A percentile compares a stretch with the other conserved stretches of the same genome.
These are phyloP conservation scores for Candida andamanensis DNA, from an alignment of 805 yeast genomes.

Conservation along the genomic window DNA sequence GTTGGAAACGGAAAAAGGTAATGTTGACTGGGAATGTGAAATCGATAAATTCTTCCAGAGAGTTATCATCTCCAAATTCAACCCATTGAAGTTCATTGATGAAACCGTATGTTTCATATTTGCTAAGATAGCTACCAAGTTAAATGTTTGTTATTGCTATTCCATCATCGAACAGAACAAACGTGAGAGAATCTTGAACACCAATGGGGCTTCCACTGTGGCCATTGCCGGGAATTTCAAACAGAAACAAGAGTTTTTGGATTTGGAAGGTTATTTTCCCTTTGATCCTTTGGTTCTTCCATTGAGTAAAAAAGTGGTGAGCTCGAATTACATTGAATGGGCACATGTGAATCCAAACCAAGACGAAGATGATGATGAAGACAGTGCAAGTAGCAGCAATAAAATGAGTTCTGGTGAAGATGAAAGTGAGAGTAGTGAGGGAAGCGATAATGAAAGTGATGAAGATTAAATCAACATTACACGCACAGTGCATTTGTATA, in stretches of 20 bases:
- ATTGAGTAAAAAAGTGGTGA: constrained; percentile 49
- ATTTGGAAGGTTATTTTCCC: constrained; percentile 92
- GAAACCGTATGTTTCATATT: constrained; percentile 90
- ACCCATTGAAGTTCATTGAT: constrained; percentile 89
- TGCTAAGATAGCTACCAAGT: constrained; percentile 86
- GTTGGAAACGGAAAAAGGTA: constrained; percentile 10
- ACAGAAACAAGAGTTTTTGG: constrained; percentile 76
- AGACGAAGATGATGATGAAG: constrained; percentile 59
- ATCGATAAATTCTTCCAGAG: constrained; percentile 85
- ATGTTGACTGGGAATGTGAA: constrained; percentile 66
- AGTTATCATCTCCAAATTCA: constrained; percentile 79
- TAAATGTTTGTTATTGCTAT: constrained; percentile 88
- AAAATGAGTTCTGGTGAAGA: neutral
- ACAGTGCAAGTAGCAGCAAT: constrained; percentile 3
- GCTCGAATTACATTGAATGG: constrained; percentile 70
- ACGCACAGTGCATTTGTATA: no score
- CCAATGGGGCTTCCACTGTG: constrained; percentile 9
- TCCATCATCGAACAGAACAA: constrained; percentile 89
- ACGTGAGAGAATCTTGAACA: constrained; percentile 54
- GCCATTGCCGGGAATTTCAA: constrained; percentile 40
- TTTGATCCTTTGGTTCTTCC: constrained; percentile 86
- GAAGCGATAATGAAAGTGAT: neutral
- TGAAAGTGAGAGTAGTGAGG: neutral
- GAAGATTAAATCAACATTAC: neutral
- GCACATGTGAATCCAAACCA: constrained; percentile 40